Evolutionary conservation across 2,329 filamentous ascomycete species (phyloP).

Genomic region (Aureobasidium subglaciale): DNA sequence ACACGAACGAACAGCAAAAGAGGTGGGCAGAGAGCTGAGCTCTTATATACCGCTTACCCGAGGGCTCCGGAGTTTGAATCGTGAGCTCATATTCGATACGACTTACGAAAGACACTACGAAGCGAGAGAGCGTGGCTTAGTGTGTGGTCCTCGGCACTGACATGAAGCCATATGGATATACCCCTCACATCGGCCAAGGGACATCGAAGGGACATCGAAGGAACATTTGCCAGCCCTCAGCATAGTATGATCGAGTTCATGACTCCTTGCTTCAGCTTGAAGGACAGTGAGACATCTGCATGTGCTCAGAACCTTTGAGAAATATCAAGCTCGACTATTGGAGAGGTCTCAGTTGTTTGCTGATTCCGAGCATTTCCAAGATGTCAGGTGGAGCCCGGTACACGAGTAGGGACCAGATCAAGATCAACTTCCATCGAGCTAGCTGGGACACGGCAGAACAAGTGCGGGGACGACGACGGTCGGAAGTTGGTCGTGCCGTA

Average conservation of each 20-base stretch:
- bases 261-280: not conserved
- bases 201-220: not conserved
- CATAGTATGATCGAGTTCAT: not conserved
- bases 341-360: not conserved
- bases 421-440: not conserved
- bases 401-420: not conserved
- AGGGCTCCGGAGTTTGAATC: not conserved
- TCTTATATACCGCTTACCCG: not conserved
- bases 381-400: not conserved
- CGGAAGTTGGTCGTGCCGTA: not conserved
- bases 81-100: constrained; percentile 6
- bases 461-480: constrained; percentile 2
- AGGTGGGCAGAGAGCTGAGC: not conserved
- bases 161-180: constrained; percentile 2
- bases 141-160: not conserved
- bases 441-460: not conserved
- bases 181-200: constrained; percentile 7
- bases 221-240: not conserved
- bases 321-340: not conserved
- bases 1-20: not conserved
- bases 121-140: not conserved
- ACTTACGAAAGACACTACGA: not conserved
- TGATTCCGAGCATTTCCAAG: not conserved
- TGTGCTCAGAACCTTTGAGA: not conserved
- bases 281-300: not conserved